A percentile compares a stretch with the other conserved stretches of the same genome.
Evolutionary conservation across 2,329 filamentous ascomycete genomes (phyloP).

Genomic region (Colletotrichum tanaceti): DNA sequence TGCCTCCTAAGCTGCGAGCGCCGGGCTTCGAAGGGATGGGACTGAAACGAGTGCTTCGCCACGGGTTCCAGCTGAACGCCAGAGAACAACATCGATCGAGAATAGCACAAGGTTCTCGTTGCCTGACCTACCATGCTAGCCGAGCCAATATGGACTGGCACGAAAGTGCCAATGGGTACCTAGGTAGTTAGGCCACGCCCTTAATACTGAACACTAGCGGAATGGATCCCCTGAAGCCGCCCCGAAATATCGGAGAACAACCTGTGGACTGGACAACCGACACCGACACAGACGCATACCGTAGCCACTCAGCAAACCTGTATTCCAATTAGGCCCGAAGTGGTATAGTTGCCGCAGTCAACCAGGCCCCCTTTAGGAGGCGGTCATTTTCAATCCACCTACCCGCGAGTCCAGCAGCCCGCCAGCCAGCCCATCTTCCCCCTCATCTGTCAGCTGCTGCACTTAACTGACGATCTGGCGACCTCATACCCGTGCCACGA

Average conservation of each 20-base stretch:
- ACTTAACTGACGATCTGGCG: too few species aligned
- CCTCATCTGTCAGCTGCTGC: too few species aligned
- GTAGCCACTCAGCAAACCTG: too few species aligned
- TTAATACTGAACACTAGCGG: conserved; percentile 26
- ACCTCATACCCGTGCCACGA: too few species aligned
- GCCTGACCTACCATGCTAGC: conserved; percentile 27
- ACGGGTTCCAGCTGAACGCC: conserved; percentile 21
- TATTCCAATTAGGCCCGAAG: too few species aligned
- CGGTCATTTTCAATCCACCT: too few species aligned
- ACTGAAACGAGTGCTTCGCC: conserved; percentile 31
- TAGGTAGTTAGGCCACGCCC: conserved; percentile 32
- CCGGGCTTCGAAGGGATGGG: conserved; percentile 3
- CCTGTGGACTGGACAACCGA: conserved; percentile 40
- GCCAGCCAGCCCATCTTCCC: too few species aligned
- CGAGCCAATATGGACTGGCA: not conserved
- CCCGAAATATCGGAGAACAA: conserved; percentile 39
- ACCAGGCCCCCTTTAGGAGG: too few species aligned
- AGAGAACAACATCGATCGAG: conserved; percentile 13
- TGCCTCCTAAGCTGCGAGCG: conserved; percentile 1
- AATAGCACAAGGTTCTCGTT: conserved; percentile 26
- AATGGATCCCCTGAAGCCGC: conserved; percentile 31
- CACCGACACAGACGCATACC: conserved; percentile 34
- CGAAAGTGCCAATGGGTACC: conserved; percentile 11
- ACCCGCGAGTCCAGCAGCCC: too few species aligned
- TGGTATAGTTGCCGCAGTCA: too few species aligned